Percentiles rank a stretch among this genome's conserved stretches.
These are phyloP conservation scores for Puccinia polysora DNA, from an alignment of 1,284 basidiomycete genomes.

Conservation along the genomic window DNA sequence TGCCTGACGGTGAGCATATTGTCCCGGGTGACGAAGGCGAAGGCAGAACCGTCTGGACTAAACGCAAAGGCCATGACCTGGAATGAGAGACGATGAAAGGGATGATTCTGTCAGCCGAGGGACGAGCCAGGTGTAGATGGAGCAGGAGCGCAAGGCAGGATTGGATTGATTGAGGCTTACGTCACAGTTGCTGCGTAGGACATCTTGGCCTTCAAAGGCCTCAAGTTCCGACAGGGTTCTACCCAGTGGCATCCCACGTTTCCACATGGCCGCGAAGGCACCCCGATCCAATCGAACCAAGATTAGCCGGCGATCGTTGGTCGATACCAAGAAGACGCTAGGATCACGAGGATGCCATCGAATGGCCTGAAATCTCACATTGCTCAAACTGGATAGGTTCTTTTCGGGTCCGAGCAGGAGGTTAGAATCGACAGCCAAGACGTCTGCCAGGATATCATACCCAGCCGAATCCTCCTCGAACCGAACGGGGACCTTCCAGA, in stretches of 20 bases:
- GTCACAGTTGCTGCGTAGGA: slow-evolving; percentile 18
- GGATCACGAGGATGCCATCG: slow-evolving; percentile 28
- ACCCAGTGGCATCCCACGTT: background rate
- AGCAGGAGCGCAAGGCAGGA: background rate
- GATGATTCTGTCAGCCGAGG: background rate
- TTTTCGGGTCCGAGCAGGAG: background rate
- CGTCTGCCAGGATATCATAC: slow-evolving; percentile 11
- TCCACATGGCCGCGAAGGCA: slow-evolving; percentile 11
- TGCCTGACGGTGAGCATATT: slow-evolving; percentile 22
- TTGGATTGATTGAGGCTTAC: background rate
- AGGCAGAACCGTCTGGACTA: slow-evolving; percentile 35
- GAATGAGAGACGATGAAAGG: background rate
- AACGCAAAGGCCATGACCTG: slow-evolving; percentile 33
- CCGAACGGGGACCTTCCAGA: slow-evolving; percentile 32
- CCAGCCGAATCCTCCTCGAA: slow-evolving; percentile 22
- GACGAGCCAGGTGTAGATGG: too few species aligned
- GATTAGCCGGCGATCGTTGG: slow-evolving; percentile 19
- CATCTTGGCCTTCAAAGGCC: slow-evolving; percentile 35
- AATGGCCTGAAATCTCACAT: background rate
- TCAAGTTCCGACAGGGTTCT: slow-evolving; percentile 16
- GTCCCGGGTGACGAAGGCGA: slow-evolving; percentile 31
- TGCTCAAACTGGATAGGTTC: background rate
- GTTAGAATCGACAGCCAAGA: background rate
- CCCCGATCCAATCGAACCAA: slow-evolving; percentile 30
- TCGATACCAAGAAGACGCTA: slow-evolving; percentile 20